Evolutionary conservation across 306 rosid genomes (phyloP).

Genomic region (Cucumis melo): DNA sequence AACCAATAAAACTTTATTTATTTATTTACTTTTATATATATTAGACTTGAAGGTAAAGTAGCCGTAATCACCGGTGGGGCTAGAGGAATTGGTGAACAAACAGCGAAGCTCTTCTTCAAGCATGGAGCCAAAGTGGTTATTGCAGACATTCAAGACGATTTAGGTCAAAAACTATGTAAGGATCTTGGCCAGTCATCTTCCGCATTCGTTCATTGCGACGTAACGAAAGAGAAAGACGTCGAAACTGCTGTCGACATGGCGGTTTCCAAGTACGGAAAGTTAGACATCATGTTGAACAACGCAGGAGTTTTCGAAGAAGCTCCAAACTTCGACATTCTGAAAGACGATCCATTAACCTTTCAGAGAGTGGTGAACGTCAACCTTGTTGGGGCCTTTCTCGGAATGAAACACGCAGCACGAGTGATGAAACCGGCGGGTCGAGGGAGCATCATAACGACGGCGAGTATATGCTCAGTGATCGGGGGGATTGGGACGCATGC

Average conservation of each 20-base stretch:
- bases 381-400: conserved; percentile 22
- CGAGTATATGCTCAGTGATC: conserved; percentile 12
- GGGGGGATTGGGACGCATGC: conserved; percentile 29
- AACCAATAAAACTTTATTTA: too few relatives aligned
- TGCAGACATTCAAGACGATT: conserved; percentile 27
- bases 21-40: too few relatives aligned
- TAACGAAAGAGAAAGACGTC: conserved; percentile 22
- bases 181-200: background rate
- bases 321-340: conserved; percentile 13
- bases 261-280: conserved; percentile 24
- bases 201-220: conserved; percentile 36
- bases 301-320: conserved; percentile 5
- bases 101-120: conserved; percentile 26
- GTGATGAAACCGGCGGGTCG: conserved; percentile 21
- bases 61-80: conserved; percentile 42
- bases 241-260: conserved; percentile 16
- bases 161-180: conserved; percentile 18
- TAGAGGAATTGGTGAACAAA: conserved; percentile 36
- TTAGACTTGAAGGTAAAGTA: conserved; percentile 53
- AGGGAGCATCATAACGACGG: conserved; percentile 26
- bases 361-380: conserved; percentile 25
- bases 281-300: conserved; percentile 49
- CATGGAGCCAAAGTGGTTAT: conserved; percentile 40
- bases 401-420: conserved; percentile 37
- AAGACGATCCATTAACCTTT: conserved; percentile 9